Evolutionary conservation across 345 rosid genomes (phyloP).

Genomic region (Rhodamnia rubescens): DNA sequence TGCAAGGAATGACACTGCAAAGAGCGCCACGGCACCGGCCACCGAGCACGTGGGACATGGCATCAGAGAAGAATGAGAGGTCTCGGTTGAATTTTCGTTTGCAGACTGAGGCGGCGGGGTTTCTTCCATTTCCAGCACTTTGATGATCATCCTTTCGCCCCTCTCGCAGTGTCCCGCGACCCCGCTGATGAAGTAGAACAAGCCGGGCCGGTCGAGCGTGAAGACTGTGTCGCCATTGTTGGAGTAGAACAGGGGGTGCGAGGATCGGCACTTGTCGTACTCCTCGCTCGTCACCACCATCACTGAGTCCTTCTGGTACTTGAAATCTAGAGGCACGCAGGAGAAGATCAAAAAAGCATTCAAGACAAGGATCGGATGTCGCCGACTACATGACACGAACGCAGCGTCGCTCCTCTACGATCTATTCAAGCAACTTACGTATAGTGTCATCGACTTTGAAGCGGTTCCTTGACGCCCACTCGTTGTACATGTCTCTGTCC

Average conservation of each 20-base stretch:
- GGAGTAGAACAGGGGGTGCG: slow-evolving; percentile 42
- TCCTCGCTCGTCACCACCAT: slow-evolving; percentile 35
- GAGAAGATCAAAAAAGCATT: not conserved
- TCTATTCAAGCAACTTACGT: slow-evolving; percentile 25
- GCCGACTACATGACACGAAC: not conserved
- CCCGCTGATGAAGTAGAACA: slow-evolving; percentile 64
- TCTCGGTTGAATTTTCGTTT: not conserved
- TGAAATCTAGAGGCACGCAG: slow-evolving; percentile 22
- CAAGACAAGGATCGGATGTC: not conserved
- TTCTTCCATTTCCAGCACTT: slow-evolving; percentile 17
- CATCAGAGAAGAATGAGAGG: not conserved
- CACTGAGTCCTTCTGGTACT: slow-evolving; percentile 53
- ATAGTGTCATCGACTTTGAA: slow-evolving; percentile 51
- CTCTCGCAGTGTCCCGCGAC: slow-evolving; percentile 40
- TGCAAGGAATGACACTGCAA: not conserved
- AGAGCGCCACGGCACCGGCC: not conserved
- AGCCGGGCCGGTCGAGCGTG: slow-evolving; percentile 40
- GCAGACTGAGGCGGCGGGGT: not conserved
- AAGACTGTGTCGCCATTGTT: slow-evolving; percentile 51
- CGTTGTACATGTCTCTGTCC: slow-evolving; percentile 37
- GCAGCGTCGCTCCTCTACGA: not conserved
- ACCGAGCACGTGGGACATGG: not conserved
- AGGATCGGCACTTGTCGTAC: slow-evolving; percentile 46
- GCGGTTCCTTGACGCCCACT: slow-evolving; percentile 73
- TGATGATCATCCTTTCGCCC: slow-evolving; percentile 48